Percentiles rank a stretch among this genome's conserved stretches.
These are phyloP conservation scores for Suillus hirtellus DNA, from an alignment of 768 basidiomycete genomes.

Conservation along the genomic window DNA sequence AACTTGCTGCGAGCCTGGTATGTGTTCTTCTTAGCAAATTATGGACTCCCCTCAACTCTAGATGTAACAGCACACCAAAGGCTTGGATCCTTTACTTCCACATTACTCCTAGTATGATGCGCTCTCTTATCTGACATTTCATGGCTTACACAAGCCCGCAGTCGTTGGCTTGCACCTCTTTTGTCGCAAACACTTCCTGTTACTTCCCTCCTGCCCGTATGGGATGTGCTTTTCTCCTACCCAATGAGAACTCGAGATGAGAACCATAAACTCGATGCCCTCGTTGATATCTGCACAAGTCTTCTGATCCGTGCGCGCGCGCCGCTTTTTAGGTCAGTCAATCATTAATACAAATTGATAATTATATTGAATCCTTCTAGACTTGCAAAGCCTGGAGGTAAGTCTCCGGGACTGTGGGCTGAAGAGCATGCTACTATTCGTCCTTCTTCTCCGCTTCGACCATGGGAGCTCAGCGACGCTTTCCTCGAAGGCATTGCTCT, in stretches of 20 bases:
- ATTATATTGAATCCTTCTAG: conserved; percentile 33
- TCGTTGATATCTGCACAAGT: conserved; percentile 69
- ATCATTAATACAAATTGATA: conserved; percentile 9
- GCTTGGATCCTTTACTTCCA: conserved; percentile 69
- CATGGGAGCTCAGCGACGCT: conserved; percentile 58
- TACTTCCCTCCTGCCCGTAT: conserved; percentile 55
- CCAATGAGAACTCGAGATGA: conserved; percentile 50
- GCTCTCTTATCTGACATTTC: conserved; percentile 3
- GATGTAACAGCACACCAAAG: conserved; percentile 51
- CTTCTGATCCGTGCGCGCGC: conserved; percentile 63
- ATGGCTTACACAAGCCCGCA: conserved; percentile 26
- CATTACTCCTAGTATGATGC: conserved; percentile 77
- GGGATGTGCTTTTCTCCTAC: conserved; percentile 72
- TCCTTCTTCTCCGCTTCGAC: conserved; percentile 45
- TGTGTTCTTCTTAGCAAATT: conserved; percentile 2
- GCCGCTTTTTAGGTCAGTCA: conserved; percentile 53
- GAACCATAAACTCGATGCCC: conserved; percentile 64
- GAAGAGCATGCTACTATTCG: conserved; percentile 40
- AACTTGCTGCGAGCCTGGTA: conserved; percentile 63
- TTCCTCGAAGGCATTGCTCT: conserved; percentile 67
- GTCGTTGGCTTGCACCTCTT: conserved; percentile 75
- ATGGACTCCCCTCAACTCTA: neutral
- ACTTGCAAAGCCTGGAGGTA: conserved; percentile 48
- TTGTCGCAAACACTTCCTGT: conserved; percentile 74
- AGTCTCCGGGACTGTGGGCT: conserved; percentile 53